Evolutionary conservation across 306 rosid species (phyloP).

Genomic region (Rosa persica): DNA sequence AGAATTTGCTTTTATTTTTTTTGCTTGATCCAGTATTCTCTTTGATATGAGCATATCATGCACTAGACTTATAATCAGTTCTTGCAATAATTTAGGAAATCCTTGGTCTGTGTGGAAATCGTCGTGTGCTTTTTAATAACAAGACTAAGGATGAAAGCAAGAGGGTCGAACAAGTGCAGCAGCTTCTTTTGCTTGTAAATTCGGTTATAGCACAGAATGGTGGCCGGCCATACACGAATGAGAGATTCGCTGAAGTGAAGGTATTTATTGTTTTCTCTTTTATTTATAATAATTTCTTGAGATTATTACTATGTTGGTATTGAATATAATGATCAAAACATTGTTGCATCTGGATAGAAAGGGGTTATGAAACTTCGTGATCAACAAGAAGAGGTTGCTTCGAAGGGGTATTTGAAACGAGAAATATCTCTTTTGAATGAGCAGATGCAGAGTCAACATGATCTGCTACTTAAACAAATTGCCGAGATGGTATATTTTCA

Average conservation of each 20-base stretch:
- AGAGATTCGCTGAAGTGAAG: conserved; percentile 68
- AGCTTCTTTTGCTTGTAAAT: conserved; percentile 60
- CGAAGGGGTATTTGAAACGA: conserved; percentile 49
- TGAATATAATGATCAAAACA: conserved; percentile 10
- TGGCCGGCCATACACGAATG: conserved; percentile 72
- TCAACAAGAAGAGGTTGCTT: conserved; percentile 52
- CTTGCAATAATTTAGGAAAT: conserved; percentile 47
- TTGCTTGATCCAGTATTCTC: not conserved
- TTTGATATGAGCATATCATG: not conserved
- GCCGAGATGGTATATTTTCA: conserved; percentile 69
- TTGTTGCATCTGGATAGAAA: conserved; percentile 41
- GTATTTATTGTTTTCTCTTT: conserved; percentile 32
- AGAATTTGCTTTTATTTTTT: not conserved
- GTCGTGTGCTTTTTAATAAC: conserved; percentile 77
- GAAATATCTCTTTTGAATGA: conserved; percentile 47
- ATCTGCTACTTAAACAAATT: conserved; percentile 68
- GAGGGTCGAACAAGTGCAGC: conserved; percentile 58
- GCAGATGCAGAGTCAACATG: conserved; percentile 57
- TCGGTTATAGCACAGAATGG: conserved; percentile 47
- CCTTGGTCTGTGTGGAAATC: conserved; percentile 58
- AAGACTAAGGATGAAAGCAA: conserved; percentile 69
- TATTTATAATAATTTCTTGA: not conserved
- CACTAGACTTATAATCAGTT: conserved; percentile 13
- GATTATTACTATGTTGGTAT: not conserved
- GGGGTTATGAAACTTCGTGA: conserved; percentile 60